Percentiles rank a stretch among this genome's conserved stretches.
Conservation (phyloP, 495 filamentous ascomycete genomes). For the Aspergillus carlsbadensis region DNA sequence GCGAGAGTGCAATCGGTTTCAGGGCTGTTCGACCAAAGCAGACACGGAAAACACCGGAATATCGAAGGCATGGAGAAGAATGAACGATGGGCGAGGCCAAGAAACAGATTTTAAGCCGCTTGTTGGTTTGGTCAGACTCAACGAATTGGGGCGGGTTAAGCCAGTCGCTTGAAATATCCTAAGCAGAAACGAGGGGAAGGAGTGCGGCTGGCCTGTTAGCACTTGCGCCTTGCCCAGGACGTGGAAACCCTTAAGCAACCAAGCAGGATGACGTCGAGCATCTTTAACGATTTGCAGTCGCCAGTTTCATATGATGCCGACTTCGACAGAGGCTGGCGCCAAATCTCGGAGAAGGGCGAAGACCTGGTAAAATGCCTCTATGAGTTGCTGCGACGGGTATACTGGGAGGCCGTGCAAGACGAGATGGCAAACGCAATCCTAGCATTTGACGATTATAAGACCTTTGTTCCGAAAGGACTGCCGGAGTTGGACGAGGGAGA, state of each 20-base stretch:
- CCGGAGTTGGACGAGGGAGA: background rate
- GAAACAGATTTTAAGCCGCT: background rate
- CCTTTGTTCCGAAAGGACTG: slow-evolving; percentile 3
- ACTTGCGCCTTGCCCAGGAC: background rate
- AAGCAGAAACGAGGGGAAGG: background rate
- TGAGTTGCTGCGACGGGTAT: background rate
- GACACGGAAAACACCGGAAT: background rate
- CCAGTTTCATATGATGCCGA: slow-evolving; percentile 5
- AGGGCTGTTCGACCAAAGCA: background rate
- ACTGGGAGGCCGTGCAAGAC: slow-evolving; percentile 8
- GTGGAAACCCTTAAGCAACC: background rate
- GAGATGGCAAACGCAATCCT: slow-evolving; percentile 11
- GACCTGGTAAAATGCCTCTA: background rate
- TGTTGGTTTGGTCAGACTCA: background rate
- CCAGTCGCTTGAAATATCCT: slow-evolving; percentile 6
- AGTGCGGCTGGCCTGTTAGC: background rate
- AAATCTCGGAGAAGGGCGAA: background rate
- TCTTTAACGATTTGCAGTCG: slow-evolving; percentile 4
- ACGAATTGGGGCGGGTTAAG: background rate
- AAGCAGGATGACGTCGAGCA: slow-evolving; percentile 3
- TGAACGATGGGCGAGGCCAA: background rate
- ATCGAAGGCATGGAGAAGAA: background rate
- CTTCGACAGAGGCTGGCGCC: slow-evolving; percentile 7
- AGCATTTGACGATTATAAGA: slow-evolving; percentile 11
- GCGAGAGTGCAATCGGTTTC: background rate